Evolutionary conservation across 805 yeast species (phyloP).

Genomic region (Starmerella apicola): DNA sequence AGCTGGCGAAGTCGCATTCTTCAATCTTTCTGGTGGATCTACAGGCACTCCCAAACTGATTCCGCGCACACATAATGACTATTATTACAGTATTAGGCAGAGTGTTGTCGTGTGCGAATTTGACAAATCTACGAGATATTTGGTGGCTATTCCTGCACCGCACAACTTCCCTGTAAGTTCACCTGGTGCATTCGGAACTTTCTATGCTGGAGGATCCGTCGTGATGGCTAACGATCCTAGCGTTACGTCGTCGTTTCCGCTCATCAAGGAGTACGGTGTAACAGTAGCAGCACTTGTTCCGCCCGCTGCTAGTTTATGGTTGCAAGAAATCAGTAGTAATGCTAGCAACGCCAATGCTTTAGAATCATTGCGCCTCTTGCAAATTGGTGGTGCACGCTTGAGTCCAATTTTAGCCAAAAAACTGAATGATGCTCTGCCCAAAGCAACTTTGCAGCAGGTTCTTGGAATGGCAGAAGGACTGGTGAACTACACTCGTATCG

Average conservation of each 20-base stretch:
- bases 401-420: conserved; percentile 13
- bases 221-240: conserved; percentile 13
- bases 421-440: conserved; percentile 6
- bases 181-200: conserved; percentile 14
- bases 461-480: conserved; percentile 18
- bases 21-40: conserved; percentile 14
- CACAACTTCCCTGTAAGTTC: conserved; percentile 18
- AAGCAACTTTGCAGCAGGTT: conserved; percentile 13
- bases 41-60: conserved; percentile 16
- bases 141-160: conserved; percentile 13
- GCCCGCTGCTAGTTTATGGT: conserved; percentile 15
- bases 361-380: conserved; percentile 8
- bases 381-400: conserved; percentile 14
- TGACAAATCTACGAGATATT: conserved; percentile 1
- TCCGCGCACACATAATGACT: conserved; percentile 16
- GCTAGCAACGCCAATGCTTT: neutral
- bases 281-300: conserved; percentile 14
- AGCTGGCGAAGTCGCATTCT: conserved; percentile 13
- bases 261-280: conserved; percentile 8
- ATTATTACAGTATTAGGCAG: conserved; percentile 12
- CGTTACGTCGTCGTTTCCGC: conserved; percentile 10
- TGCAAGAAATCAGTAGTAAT: conserved; percentile 5
- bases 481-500: conserved; percentile 13
- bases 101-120: conserved; percentile 12
- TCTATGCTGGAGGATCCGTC: conserved; percentile 11